phyloP scores from a whole-genome alignment of 106 monocot species.

The Allium fistulosum region DNA sequence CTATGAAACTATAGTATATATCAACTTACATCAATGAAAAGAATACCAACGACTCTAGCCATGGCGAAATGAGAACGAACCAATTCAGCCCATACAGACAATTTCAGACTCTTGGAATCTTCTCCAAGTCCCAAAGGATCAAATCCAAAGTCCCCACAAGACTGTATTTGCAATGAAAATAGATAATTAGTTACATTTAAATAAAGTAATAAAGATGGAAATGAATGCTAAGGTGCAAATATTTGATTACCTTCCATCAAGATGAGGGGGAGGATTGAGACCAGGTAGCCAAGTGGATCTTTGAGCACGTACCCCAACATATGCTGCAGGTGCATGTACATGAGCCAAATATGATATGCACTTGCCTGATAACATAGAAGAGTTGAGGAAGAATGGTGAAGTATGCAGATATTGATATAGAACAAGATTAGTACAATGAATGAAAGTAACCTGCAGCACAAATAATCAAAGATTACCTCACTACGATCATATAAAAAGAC shows the following conservation, averaged over 20 bases:
- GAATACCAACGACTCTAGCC: constrained; percentile 75
- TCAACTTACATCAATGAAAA: constrained; percentile 36
- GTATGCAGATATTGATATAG: too few species aligned
- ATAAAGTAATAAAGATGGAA: too few species aligned
- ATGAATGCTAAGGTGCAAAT: too few species aligned
- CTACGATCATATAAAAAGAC: too few species aligned
- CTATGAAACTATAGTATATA: not conserved
- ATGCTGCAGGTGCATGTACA: not conserved
- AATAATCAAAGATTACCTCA: too few species aligned
- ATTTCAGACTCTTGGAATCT: too few species aligned
- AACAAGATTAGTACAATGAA: too few species aligned
- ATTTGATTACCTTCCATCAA: constrained; percentile 53
- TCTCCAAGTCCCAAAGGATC: too few species aligned
- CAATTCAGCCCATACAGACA: constrained; percentile 84
- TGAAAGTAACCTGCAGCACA: too few species aligned
- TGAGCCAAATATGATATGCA: not conserved
- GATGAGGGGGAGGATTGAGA: constrained; percentile 67
- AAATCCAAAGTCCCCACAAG: constrained; percentile 26
- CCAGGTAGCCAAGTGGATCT: constrained; percentile 49
- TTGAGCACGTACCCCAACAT: constrained; percentile 10
- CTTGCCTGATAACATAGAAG: not conserved
- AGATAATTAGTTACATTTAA: not conserved
- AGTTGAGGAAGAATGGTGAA: too few species aligned
- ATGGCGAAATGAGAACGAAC: constrained; percentile 79
- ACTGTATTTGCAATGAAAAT: constrained; percentile 4